Conservation (phyloP, 2,329 filamentous ascomycete genomes). For the Teratosphaeria epicoccoides region DNA sequence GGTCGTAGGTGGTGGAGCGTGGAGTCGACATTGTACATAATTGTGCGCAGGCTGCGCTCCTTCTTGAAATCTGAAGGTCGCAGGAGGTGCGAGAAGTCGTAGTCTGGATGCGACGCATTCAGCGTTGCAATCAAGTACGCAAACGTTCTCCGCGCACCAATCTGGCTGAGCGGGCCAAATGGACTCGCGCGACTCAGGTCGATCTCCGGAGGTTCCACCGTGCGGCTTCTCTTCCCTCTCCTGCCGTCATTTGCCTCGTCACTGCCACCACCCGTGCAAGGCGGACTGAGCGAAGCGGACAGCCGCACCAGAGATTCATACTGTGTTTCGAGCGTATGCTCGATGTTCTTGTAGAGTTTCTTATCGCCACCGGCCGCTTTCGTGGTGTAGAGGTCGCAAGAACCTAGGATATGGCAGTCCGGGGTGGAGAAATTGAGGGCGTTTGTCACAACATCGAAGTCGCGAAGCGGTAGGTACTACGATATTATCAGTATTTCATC, state of each 20-base stretch:
- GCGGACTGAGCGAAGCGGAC: slow-evolving; percentile 77
- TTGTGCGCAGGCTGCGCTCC: slow-evolving; percentile 65
- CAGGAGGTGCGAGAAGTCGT: slow-evolving; percentile 90
- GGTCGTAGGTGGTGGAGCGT: slow-evolving; percentile 80
- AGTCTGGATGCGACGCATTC: slow-evolving; percentile 91
- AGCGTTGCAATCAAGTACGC: slow-evolving; percentile 93
- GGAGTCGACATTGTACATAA: slow-evolving; percentile 80
- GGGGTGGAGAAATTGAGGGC: slow-evolving; percentile 92
- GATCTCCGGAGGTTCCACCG: slow-evolving; percentile 23
- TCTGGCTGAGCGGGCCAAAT: slow-evolving; percentile 81
- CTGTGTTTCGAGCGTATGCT: slow-evolving; percentile 79
- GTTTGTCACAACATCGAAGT: slow-evolving; percentile 84
- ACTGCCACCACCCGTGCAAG: slow-evolving; percentile 31
- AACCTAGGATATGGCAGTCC: slow-evolving; percentile 83
- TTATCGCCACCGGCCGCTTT: slow-evolving; percentile 93
- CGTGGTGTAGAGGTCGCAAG: slow-evolving; percentile 93
- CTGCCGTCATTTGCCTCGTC: slow-evolving; percentile 15
- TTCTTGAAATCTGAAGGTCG: slow-evolving; percentile 82
- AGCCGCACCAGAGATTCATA: slow-evolving; percentile 80
- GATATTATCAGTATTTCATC: slow-evolving; percentile 8
- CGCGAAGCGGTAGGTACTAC: slow-evolving; percentile 82
- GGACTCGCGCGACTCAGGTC: slow-evolving; percentile 80
- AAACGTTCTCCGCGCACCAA: slow-evolving; percentile 81
- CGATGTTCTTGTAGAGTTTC: slow-evolving; percentile 93
- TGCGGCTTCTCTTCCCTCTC: slow-evolving; percentile 16